Conservation (phyloP, 495 filamentous ascomycete genomes). For the Podospora sp. region DNA sequence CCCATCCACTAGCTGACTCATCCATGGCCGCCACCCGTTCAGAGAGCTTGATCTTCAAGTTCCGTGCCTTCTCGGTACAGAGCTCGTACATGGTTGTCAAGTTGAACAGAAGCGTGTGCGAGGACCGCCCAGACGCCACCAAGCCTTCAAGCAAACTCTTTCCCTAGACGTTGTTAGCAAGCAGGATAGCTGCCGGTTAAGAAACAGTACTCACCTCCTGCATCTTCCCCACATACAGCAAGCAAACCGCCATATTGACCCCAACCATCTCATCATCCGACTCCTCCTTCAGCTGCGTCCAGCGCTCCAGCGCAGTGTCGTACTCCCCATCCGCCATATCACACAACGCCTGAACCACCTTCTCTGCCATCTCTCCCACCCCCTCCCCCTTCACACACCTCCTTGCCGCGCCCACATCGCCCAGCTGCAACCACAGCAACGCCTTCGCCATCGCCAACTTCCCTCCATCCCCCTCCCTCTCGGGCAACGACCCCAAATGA, state of each 20-base stretch:
- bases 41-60: constrained; percentile 68
- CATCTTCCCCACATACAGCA: constrained; percentile 77
- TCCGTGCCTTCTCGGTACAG: constrained; percentile 72
- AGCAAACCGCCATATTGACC: constrained; percentile 80
- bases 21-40: constrained; percentile 64
- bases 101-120: constrained; percentile 83
- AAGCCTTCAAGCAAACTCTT: constrained; percentile 64
- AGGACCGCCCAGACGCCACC: constrained; percentile 61
- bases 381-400: constrained; percentile 41
- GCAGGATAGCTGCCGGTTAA: too few relatives aligned
- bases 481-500: constrained; percentile 58
- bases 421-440: constrained; percentile 72
- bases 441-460: constrained; percentile 51
- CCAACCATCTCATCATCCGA: constrained; percentile 61
- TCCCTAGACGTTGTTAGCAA: constrained; percentile 49
- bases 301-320: constrained; percentile 60
- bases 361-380: constrained; percentile 30
- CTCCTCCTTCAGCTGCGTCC: constrained; percentile 57
- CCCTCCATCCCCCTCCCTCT: constrained; percentile 31
- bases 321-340: constrained; percentile 81
- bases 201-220: constrained; percentile 59
- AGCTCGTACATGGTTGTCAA: constrained; percentile 90
- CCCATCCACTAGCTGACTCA: constrained; percentile 57
- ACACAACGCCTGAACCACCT: constrained; percentile 64
- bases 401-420: constrained; percentile 71